phyloP scores from a whole-genome alignment of 2,329 filamentous ascomycete genomes.

The Penicillium thymicola region DNA sequence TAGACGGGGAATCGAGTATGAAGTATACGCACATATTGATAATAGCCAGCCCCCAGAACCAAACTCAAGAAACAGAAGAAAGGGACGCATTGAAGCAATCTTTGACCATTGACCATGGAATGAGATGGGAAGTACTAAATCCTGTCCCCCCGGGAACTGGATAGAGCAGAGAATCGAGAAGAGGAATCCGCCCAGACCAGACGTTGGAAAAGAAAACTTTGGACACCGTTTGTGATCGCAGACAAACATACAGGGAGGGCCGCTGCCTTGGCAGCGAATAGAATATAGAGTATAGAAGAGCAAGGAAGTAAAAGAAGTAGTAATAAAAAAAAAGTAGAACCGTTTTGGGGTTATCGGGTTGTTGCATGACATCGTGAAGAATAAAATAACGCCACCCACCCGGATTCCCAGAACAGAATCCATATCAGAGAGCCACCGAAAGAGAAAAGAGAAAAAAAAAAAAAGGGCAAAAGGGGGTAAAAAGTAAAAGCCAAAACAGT shows the following conservation, averaged over 20 bases:
- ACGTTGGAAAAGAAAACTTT: background rate
- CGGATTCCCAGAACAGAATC: slow-evolving; percentile 9
- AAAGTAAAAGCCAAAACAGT: background rate
- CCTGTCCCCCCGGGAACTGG: background rate
- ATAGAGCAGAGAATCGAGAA: background rate
- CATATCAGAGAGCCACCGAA: slow-evolving; percentile 13
- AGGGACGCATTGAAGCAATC: background rate
- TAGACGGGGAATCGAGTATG: background rate
- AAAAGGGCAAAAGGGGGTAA: background rate
- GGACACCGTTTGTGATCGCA: background rate
- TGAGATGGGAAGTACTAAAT: background rate
- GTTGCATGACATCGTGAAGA: slow-evolving; percentile 24
- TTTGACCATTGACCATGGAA: background rate
- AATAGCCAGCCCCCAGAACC: background rate
- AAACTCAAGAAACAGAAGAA: background rate
- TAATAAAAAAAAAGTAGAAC: slow-evolving; percentile 1
- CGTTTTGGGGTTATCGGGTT: slow-evolving; percentile 15
- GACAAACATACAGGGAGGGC: background rate
- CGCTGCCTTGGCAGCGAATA: background rate
- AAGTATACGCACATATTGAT: background rate
- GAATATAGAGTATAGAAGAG: background rate
- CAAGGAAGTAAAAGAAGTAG: background rate
- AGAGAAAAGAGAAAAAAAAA: background rate
- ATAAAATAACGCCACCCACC: slow-evolving; percentile 22
- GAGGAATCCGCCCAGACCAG: background rate